Evolutionary conservation across 23 red algal genomes (phyloP).

Genomic region (Chondrus crispus): DNA sequence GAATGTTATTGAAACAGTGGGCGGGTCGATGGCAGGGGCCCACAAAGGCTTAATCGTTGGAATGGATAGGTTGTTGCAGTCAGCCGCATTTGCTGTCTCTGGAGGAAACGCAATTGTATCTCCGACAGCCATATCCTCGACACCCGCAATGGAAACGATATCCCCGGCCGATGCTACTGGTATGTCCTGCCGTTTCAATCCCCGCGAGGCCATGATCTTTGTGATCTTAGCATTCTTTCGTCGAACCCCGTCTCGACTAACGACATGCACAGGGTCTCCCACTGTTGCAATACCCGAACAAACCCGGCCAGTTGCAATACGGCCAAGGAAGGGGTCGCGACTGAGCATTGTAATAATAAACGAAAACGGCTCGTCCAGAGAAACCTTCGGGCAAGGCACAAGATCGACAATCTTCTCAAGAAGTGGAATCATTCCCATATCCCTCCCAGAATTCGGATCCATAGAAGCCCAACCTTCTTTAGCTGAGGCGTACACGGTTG

Average conservation of each 20-base stretch:
- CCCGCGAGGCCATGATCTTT: slow-evolving; percentile 69
- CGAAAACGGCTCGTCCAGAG: slow-evolving; percentile 50
- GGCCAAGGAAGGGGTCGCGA: slow-evolving; percentile 75
- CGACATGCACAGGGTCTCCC: slow-evolving; percentile 55
- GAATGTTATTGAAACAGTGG: slow-evolving; percentile 85
- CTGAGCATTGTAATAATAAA: slow-evolving; percentile 70
- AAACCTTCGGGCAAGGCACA: slow-evolving; percentile 58
- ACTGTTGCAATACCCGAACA: slow-evolving; percentile 49
- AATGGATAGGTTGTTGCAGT: slow-evolving; percentile 20
- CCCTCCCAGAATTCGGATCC: neutral
- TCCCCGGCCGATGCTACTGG: slow-evolving; percentile 76
- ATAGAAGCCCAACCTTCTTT: slow-evolving; percentile 64
- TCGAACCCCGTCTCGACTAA: slow-evolving; percentile 48
- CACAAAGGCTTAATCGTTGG: slow-evolving; percentile 54
- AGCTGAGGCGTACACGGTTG: slow-evolving; percentile 77
- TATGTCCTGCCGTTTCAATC: slow-evolving; percentile 52
- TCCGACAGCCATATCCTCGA: slow-evolving; percentile 75
- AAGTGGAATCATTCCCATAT: slow-evolving; percentile 63
- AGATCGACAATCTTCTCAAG: slow-evolving; percentile 78
- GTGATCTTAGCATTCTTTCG: slow-evolving; percentile 52
- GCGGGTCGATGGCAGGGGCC: slow-evolving; percentile 76
- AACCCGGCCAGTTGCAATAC: slow-evolving; percentile 78
- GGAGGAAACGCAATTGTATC: slow-evolving; percentile 75
- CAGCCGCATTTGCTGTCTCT: neutral
- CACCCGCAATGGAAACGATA: slow-evolving; percentile 74